Base-by-base conservation (phyloP, 73 alveolate genomes). In the Blepharisma stoltei region DNA sequence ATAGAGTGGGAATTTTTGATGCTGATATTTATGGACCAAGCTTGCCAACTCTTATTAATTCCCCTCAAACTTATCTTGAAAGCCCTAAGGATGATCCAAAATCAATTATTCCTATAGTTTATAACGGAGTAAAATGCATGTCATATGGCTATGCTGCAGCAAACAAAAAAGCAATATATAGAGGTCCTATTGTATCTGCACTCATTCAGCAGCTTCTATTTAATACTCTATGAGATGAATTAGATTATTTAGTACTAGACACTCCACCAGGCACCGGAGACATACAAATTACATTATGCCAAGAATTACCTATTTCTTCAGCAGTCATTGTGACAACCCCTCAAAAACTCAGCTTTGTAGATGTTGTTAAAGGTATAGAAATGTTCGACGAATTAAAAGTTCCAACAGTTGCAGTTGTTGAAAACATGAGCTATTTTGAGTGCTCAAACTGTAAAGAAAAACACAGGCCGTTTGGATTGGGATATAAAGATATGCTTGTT, bases 231-330 rank as follows among this genome's bases (percentile, higher is more conserved):
- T 93, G 98, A 97, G 95, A 92, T 45, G 94, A 93, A 6, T 68
- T 93, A 20, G 98, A 93, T 77, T 93, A 88, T 66, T 83, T 93
- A 18, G 85, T 93, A 8, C 81, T 93, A 53, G 98, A 93, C 78
- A 76, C 89, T 84, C 98, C 98, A 18, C 98, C 98, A 49, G 98
- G 98, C 6, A 93, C 98, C n/a, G 98, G 98, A 47, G 98, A 93
- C 53, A 90, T 93, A 55, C 70, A 89, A 55, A 77, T 93, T 11
- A 86, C 95, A 14, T 84, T 93, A n/a, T 90, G 98, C 77, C 85
- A 93, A 71, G 98, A 93, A 84, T 25, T 90, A 6, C 80, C 83
- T 18, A 67, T 93, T 7, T 73, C 84, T 50, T 95, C 91, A 7
- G 95, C 98, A 9, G 94, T 93, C 32, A 91, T 93, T 8, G 98